Conservation (phyloP, 1,284 basidiomycete species). For the Earliella scabrosa region DNA sequence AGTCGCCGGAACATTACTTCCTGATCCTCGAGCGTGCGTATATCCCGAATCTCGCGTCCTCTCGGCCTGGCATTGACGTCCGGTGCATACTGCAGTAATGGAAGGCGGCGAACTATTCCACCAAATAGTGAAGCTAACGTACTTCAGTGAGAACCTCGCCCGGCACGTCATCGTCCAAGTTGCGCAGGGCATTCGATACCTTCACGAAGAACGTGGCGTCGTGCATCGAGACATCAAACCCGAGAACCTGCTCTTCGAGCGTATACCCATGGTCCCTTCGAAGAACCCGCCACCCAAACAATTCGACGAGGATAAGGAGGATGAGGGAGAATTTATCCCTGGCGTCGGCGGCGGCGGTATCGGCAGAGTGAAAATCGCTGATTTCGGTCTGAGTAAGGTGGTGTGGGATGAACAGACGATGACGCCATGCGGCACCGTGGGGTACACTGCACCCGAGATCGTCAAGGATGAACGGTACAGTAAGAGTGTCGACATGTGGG, state of each 20-base stretch:
- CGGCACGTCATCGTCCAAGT: conserved; percentile 98
- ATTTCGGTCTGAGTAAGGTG: conserved; percentile 97
- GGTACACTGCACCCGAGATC: conserved; percentile 99
- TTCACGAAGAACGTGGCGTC: conserved; percentile 98
- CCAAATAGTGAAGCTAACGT: conserved; percentile 99
- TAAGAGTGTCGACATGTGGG: conserved; percentile 99
- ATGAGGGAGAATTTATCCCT: conserved; percentile 94
- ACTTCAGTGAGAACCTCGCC: conserved; percentile 95
- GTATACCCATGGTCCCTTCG: conserved; percentile 92
- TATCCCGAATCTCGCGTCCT: conserved; percentile 5
- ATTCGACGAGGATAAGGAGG: conserved; percentile 98
- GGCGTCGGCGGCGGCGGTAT: conserved; percentile 97
- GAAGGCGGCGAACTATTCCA: conserved; percentile 99
- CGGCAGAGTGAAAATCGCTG: conserved; percentile 97
- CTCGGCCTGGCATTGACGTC: conserved; percentile 2
- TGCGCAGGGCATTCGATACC: conserved; percentile 92
- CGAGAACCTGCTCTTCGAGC: conserved; percentile 95
- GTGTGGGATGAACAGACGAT: conserved; percentile 99
- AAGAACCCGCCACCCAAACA: conserved; percentile 78
- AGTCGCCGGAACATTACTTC: conserved; percentile 94
- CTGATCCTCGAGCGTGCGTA: conserved; percentile 88
- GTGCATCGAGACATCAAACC: conserved; percentile 99
- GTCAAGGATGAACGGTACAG: conserved; percentile 99
- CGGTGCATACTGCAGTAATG: conserved; percentile 65
- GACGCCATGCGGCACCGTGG: conserved; percentile 99